Evolutionary conservation across 306 rosid genomes (phyloP).

Genomic region (Casuarina glauca): DNA sequence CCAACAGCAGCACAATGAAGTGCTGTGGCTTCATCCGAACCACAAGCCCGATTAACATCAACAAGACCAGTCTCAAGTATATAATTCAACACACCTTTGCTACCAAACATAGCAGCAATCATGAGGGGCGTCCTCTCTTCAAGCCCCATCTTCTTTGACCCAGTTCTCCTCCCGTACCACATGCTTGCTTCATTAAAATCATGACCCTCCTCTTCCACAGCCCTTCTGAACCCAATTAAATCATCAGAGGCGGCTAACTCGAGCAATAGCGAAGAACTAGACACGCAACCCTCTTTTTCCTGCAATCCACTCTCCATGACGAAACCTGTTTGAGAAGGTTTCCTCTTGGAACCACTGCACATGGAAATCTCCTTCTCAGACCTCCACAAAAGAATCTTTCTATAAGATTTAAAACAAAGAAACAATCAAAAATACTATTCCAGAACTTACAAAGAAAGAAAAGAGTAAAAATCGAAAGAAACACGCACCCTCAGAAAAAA

Average conservation of each 20-base stretch:
- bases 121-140: slow-evolving; percentile 83
- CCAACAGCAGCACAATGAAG: slow-evolving; percentile 87
- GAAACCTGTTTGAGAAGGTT: slow-evolving; percentile 48
- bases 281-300: slow-evolving; percentile 39
- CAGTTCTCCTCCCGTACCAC: slow-evolving; percentile 80
- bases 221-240: slow-evolving; percentile 52
- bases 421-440: slow-evolving; percentile 14
- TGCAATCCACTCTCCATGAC: slow-evolving; percentile 44
- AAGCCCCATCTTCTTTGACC: slow-evolving; percentile 58
- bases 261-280: slow-evolving; percentile 48
- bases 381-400: slow-evolving; percentile 17
- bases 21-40: slow-evolving; percentile 70
- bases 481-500: slow-evolving; percentile 17
- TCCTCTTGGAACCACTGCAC: slow-evolving; percentile 68
- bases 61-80: slow-evolving; percentile 50
- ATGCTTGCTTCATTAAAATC: slow-evolving; percentile 55
- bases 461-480: slow-evolving; percentile 23
- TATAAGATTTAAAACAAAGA: slow-evolving; percentile 25
- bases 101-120: slow-evolving; percentile 86
- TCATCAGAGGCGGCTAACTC: slow-evolving; percentile 66
- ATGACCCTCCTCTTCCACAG: slow-evolving; percentile 55
- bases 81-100: slow-evolving; percentile 57
- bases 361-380: slow-evolving; percentile 35
- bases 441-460: slow-evolving; percentile 23
- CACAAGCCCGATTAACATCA: slow-evolving; percentile 61